Evolutionary conservation across 1,284 basidiomycete genomes (phyloP).

Genomic region (Naganishia sp.): DNA sequence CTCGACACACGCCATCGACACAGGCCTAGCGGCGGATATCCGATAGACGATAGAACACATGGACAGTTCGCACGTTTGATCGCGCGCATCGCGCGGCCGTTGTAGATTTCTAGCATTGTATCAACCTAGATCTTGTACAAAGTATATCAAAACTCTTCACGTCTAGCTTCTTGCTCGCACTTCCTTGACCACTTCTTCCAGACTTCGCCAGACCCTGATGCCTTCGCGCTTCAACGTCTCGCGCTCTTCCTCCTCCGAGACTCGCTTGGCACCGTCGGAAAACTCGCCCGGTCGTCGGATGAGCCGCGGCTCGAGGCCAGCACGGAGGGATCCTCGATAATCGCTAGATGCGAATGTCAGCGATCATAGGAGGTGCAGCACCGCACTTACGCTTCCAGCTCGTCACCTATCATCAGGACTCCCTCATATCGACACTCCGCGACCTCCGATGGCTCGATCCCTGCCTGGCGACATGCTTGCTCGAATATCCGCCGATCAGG

Average conservation of each 20-base stretch:
- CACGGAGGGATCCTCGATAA: constrained; percentile 43
- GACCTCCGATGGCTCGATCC: background rate
- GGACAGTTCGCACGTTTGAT: constrained; percentile 19
- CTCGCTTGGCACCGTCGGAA: constrained; percentile 49
- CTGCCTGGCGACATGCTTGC: constrained; percentile 38
- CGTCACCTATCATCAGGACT: constrained; percentile 53
- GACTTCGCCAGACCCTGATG: constrained; percentile 38
- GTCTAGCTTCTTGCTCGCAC: constrained; percentile 33
- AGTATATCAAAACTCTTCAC: background rate
- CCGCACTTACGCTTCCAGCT: constrained; percentile 50
- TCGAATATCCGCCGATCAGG: constrained; percentile 46
- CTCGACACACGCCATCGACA: background rate
- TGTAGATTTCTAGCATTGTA: constrained; percentile 5
- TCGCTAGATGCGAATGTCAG: constrained; percentile 40
- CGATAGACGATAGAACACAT: constrained; percentile 16
- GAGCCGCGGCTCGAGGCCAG: constrained; percentile 48
- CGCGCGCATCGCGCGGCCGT: constrained; percentile 5
- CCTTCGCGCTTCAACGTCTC: constrained; percentile 25
- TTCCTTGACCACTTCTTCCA: constrained; percentile 44
- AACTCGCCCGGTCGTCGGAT: constrained; percentile 48
- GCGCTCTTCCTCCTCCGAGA: constrained; percentile 40
- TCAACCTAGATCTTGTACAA: constrained; percentile 9
- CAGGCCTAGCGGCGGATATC: background rate
- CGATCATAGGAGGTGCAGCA: background rate
- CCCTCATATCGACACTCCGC: constrained; percentile 39